phyloP scores from a whole-genome alignment of 306 rosid species.

The Cyclanthera cordifolia region DNA sequence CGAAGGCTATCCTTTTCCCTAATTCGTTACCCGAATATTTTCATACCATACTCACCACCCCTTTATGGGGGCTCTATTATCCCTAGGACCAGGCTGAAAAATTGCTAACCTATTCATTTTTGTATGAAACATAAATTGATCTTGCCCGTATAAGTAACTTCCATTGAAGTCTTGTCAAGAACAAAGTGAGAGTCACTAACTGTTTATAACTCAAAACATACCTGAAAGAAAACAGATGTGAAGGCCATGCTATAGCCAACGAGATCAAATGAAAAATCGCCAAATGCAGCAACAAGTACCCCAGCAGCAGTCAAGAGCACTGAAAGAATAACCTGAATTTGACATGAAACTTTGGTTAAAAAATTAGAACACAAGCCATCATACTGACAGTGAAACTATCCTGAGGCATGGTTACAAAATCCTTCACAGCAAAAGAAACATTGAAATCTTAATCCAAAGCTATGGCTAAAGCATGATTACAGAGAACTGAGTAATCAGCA shows the following conservation, averaged over 20 bases:
- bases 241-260: conserved; percentile 87
- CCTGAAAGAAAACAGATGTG: conserved; percentile 91
- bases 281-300: conserved; percentile 77
- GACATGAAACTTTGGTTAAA: neutral
- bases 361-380: neutral
- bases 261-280: conserved; percentile 89
- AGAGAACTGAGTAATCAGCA: neutral
- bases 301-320: conserved; percentile 73
- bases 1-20: neutral
- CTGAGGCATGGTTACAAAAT: neutral
- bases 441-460: neutral
- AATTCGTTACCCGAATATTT: neutral
- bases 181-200: no score
- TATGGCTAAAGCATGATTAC: neutral
- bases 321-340: conserved; percentile 62
- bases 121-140: neutral
- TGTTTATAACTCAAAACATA: conserved; percentile 12
- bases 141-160: neutral
- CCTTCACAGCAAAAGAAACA: neutral
- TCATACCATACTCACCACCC: neutral
- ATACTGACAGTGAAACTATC: neutral
- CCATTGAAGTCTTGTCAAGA: neutral
- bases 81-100: neutral
- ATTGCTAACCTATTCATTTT: neutral
- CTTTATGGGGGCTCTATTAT: neutral